Conservation (phyloP, 2,329 filamentous ascomycete species). For the Colletotrichum sp. region DNA sequence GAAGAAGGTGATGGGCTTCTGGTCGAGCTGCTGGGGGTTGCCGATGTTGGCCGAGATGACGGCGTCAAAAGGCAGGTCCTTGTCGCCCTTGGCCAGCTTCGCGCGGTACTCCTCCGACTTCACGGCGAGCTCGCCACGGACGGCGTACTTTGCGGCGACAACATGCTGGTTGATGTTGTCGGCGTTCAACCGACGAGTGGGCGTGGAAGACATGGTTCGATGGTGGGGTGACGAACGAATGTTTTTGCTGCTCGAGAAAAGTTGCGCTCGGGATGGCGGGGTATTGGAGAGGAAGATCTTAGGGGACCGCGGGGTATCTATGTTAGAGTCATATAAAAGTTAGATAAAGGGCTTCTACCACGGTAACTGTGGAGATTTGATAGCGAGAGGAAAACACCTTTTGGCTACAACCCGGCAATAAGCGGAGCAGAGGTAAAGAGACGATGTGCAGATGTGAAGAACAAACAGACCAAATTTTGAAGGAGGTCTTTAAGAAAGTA, state of each 20-base stretch:
- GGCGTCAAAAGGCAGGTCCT: slow-evolving; percentile 79
- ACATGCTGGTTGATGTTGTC: slow-evolving; percentile 94
- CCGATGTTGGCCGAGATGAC: slow-evolving; percentile 98
- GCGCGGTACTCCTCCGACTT: slow-evolving; percentile 91
- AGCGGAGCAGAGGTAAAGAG: not conserved
- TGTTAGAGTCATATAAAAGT: slow-evolving; percentile 21
- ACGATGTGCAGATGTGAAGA: not conserved
- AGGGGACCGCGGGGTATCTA: slow-evolving; percentile 23
- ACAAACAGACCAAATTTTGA: not conserved
- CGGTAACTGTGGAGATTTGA: slow-evolving; percentile 13
- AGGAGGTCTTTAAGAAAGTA: not conserved
- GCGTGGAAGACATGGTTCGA: slow-evolving; percentile 40
- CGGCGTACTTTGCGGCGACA: slow-evolving; percentile 89
- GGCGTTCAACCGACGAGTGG: slow-evolving; percentile 63
- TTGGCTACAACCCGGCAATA: not conserved
- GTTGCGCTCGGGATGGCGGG: slow-evolving; percentile 20
- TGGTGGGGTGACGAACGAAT: slow-evolving; percentile 20
- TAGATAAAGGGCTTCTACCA: slow-evolving; percentile 16
- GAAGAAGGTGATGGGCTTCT: slow-evolving; percentile 99
- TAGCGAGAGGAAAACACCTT: not conserved
- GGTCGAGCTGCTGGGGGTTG: slow-evolving; percentile 97
- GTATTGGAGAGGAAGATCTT: slow-evolving; percentile 15
- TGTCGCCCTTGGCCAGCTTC: slow-evolving; percentile 65
- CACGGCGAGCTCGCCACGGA: slow-evolving; percentile 93
- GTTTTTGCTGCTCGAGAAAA: slow-evolving; percentile 20